Evolutionary conservation across 2,329 filamentous ascomycete species (phyloP).

Genomic region (Tolypocladium inflatum): DNA sequence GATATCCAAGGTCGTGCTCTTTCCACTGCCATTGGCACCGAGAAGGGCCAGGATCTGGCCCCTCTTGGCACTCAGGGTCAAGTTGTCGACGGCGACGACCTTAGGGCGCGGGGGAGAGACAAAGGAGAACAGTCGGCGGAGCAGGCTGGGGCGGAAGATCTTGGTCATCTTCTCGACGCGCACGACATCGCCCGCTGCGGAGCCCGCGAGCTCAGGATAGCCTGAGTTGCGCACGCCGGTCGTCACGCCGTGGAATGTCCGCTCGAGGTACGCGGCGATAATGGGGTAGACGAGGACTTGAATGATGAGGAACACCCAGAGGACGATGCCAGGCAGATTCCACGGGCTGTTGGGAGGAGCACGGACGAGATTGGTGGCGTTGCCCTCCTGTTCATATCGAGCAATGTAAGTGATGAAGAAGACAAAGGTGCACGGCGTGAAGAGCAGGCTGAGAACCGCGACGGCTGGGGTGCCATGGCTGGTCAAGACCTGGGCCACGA

Average conservation of each 20-base stretch:
- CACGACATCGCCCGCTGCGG: constrained; percentile 44
- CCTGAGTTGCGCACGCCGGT: constrained; percentile 11
- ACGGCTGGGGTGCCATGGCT: constrained; percentile 55
- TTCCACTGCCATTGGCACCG: constrained; percentile 84
- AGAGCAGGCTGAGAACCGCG: constrained; percentile 62
- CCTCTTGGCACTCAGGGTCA: constrained; percentile 62
- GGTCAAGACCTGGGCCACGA: constrained; percentile 69
- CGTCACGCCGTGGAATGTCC: constrained; percentile 64
- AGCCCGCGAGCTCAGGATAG: not conserved
- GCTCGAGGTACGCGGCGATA: constrained; percentile 65
- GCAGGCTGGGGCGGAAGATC: constrained; percentile 58
- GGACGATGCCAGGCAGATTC: constrained; percentile 59
- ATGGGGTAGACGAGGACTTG: constrained; percentile 73
- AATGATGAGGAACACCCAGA: constrained; percentile 69
- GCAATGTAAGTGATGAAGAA: constrained; percentile 73
- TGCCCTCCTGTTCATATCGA: constrained; percentile 58
- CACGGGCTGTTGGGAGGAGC: constrained; percentile 57
- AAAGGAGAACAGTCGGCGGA: constrained; percentile 43
- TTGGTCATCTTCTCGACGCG: constrained; percentile 68
- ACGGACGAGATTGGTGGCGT: constrained; percentile 50
- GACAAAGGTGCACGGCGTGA: constrained; percentile 81
- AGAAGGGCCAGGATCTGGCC: constrained; percentile 82
- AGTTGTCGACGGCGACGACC: constrained; percentile 66
- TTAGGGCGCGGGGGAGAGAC: constrained; percentile 29
- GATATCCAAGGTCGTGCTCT: constrained; percentile 80